Base-by-base conservation (phyloP, 495 filamentous ascomycete genomes). In the Apodospora peruviana region DNA sequence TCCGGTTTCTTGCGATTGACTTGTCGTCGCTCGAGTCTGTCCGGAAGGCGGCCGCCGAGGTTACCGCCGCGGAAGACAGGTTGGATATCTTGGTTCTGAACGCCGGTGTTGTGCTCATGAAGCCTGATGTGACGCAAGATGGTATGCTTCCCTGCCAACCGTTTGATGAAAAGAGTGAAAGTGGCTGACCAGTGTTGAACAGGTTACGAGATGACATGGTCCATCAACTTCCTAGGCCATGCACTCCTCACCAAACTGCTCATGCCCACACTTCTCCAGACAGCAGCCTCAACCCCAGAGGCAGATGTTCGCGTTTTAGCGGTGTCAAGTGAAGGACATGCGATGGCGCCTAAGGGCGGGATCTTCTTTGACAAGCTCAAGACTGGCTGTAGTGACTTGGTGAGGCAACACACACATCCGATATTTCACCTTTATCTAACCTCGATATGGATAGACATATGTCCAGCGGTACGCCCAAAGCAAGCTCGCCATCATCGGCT, bases 401-500 rank as follows among this genome's bases (percentile, higher is more conserved):
- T 32, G 27, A 67, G 50, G 3, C n/a, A n/a, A n/a, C n/a, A n/a
- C n/a, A n/a, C n/a, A n/a, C n/a, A n/a, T n/a, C n/a, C n/a, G n/a
- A n/a, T n/a, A n/a, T n/a, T n/a, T n/a, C n/a, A n/a, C n/a, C n/a
- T n/a, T n/a, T n/a, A n/a, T n/a, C n/a, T n/a, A n/a, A n/a, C n/a
- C n/a, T n/a, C n/a, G n/a, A 25, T 4, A 7, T 65, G 62, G 21
- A 57, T 56, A 52, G 59, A 55, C 2, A 22, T 35, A 14, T 5
- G 50, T 67, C 64, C 50, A 57, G 20, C 76, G 80, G 14, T 90
- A 89, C 55, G 79, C 73, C 3, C 73, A 85, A 12, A 72, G 68
- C 47, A 89, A 90, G 67, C 74, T 87, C 0, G 81, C 82, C 1
- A 87, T 86, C 57, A 73, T 88, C 20, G 65, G 88, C 2, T 84